phyloP scores from a whole-genome alignment of 2,329 filamentous ascomycete species.

The Sarocladium brachiariae region DNA sequence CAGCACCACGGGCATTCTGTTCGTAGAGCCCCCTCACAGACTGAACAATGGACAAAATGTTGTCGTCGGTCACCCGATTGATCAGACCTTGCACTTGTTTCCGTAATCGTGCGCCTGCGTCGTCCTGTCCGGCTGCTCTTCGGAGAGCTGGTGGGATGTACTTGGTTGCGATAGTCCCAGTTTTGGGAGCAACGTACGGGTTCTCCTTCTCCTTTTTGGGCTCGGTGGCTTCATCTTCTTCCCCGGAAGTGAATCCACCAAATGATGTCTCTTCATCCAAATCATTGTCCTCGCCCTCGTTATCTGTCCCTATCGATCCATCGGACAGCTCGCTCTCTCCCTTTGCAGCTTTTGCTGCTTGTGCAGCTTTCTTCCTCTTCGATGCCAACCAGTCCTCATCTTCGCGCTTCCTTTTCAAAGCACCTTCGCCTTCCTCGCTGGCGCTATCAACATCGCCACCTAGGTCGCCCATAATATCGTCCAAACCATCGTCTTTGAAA shows the following conservation, averaged over 20 bases:
- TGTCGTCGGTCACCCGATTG: conserved; percentile 89
- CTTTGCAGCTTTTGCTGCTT: background rate
- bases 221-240: conserved; percentile 21
- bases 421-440: conserved; percentile 46
- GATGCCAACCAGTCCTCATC: conserved; percentile 54
- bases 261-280: conserved; percentile 31
- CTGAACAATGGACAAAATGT: conserved; percentile 73
- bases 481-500: conserved; percentile 77
- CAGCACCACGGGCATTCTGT: conserved; percentile 77
- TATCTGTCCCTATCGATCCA: conserved; percentile 19
- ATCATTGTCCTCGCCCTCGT: conserved; percentile 21
- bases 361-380: conserved; percentile 41
- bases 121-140: conserved; percentile 54
- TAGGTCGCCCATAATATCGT: conserved; percentile 66
- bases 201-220: conserved; percentile 61
- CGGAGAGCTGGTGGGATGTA: conserved; percentile 86
- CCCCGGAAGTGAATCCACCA: conserved; percentile 31
- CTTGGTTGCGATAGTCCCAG: conserved; percentile 49
- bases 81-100: conserved; percentile 81
- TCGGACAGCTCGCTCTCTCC: conserved; percentile 15
- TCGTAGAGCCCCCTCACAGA: conserved; percentile 81
- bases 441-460: conserved; percentile 30
- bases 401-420: conserved; percentile 53
- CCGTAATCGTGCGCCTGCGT: conserved; percentile 61
- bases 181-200: conserved; percentile 72